These are phyloP conservation scores for Geotrichum restrictum DNA, from an alignment of 1,139 yeast genomes.

Conservation along the genomic window DNA sequence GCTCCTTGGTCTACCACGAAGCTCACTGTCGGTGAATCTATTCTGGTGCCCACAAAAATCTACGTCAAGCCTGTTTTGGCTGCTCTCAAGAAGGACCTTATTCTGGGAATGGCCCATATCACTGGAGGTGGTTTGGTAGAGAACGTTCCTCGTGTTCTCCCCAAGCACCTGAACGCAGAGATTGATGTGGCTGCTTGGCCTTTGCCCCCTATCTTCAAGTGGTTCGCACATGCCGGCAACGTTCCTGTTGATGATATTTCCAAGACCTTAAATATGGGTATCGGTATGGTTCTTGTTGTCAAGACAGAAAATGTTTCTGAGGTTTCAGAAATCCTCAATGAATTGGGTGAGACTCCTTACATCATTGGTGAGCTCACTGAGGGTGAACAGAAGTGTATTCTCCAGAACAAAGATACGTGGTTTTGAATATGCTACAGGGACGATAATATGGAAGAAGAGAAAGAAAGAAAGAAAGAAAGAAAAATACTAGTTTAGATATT, in stretches of 20 bases:
- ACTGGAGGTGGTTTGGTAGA: constrained; percentile 98
- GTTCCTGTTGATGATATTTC: constrained; percentile 81
- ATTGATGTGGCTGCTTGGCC: constrained; percentile 79
- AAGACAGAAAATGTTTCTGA: constrained; percentile 54
- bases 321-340: constrained; percentile 52
- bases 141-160: constrained; percentile 92
- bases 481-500: too few species aligned
- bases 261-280: constrained; percentile 92
- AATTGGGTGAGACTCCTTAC: constrained; percentile 72
- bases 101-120: constrained; percentile 90
- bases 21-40: constrained; percentile 75
- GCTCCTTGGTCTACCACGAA: constrained; percentile 84
- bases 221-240: constrained; percentile 89
- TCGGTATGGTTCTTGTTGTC: constrained; percentile 94
- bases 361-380: constrained; percentile 70
- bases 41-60: constrained; percentile 85
- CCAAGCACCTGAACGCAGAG: constrained; percentile 70
- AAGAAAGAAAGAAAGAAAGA: background rate
- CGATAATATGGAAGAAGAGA: background rate
- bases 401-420: constrained; percentile 57
- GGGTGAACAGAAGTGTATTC: constrained; percentile 62
- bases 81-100: constrained; percentile 59
- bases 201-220: constrained; percentile 82
- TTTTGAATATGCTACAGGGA: constrained; percentile 27
- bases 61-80: constrained; percentile 88